Percentiles rank a stretch among this genome's conserved stretches.
phyloP scores from a whole-genome alignment of 192 early-diverging fungal species.

The Phlyctochytrium planicorne region DNA sequence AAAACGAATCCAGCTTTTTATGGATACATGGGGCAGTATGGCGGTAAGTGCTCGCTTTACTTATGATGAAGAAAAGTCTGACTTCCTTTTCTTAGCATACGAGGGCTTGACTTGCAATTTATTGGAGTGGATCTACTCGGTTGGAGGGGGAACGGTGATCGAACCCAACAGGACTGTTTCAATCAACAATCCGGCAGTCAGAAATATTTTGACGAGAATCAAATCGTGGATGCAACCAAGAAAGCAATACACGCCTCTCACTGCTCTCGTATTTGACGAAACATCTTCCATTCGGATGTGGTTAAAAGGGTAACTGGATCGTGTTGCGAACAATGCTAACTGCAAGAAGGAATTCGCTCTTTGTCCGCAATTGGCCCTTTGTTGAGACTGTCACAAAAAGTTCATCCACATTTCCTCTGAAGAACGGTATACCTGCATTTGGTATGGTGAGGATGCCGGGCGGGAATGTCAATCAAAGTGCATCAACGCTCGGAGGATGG shows the following conservation, averaged over 20 bases:
- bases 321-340: not conserved
- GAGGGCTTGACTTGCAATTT: constrained; percentile 33
- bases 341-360: not conserved
- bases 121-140: constrained; percentile 23
- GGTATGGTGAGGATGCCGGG: not conserved
- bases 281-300: not conserved
- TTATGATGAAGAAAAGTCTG: not conserved
- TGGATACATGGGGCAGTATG: not conserved
- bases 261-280: not conserved
- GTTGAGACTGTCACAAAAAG: not conserved
- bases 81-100: constrained; percentile 8
- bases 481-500: constrained; percentile 29
- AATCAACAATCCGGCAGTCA: constrained; percentile 6
- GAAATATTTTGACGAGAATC: not conserved
- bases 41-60: not conserved
- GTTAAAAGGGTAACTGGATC: not conserved
- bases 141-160: constrained; percentile 14
- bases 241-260: not conserved
- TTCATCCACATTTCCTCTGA: not conserved
- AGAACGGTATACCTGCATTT: not conserved
- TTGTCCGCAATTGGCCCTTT: not conserved
- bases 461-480: not conserved
- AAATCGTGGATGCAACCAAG: not conserved
- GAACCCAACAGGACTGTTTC: constrained; percentile 6
- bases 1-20: constrained; percentile 15